phyloP scores from a whole-genome alignment of 371 early-diverging fungal species.

The Mucor irregularis region DNA sequence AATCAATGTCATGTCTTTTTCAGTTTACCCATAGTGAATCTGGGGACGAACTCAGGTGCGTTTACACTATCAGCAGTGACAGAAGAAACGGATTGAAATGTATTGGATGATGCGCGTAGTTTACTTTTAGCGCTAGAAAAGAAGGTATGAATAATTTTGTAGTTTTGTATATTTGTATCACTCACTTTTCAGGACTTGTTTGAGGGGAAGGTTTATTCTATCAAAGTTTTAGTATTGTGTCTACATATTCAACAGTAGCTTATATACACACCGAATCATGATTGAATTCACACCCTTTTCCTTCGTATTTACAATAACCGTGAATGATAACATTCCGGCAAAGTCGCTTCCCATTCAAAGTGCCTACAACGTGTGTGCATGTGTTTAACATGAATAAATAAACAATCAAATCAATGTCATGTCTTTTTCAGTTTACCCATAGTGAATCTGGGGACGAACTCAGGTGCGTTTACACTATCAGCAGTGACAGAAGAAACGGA shows the following conservation, averaged over 20 bases:
- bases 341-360: slow-evolving; percentile 52
- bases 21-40: neutral
- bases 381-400: neutral
- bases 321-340: slow-evolving; percentile 86
- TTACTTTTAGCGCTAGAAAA: slow-evolving; percentile 42
- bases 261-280: slow-evolving; percentile 63
- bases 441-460: slow-evolving; percentile 63
- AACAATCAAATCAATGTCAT: neutral
- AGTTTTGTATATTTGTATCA: neutral
- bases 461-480: slow-evolving; percentile 64
- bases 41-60: slow-evolving; percentile 71
- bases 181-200: slow-evolving; percentile 63
- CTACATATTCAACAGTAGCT: neutral
- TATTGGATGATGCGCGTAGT: slow-evolving; percentile 60
- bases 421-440: neutral
- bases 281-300: slow-evolving; percentile 82
- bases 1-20: neutral
- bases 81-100: slow-evolving; percentile 41
- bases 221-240: too few species aligned
- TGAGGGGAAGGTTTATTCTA: slow-evolving; percentile 32
- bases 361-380: too few species aligned
- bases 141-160: neutral
- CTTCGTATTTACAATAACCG: slow-evolving; percentile 86
- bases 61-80: slow-evolving; percentile 62
- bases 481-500: slow-evolving; percentile 57